Evolutionary conservation across 495 filamentous ascomycete species (phyloP).

Genomic region (Ascodesmis nigricans): DNA sequence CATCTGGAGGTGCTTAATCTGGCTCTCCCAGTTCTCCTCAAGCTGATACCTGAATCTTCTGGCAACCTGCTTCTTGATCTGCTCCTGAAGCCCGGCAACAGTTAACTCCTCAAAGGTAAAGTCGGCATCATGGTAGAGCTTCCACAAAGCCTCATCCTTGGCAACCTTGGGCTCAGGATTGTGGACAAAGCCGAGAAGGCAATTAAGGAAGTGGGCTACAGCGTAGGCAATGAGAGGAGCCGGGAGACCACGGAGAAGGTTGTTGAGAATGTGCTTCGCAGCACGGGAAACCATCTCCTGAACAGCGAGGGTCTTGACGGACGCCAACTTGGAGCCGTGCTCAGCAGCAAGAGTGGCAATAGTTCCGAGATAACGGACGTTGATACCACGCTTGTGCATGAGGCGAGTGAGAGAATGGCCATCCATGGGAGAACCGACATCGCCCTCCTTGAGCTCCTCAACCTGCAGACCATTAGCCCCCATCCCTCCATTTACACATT

Average conservation of each 20-base stretch:
- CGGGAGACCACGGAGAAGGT: constrained; percentile 61
- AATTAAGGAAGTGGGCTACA: constrained; percentile 80
- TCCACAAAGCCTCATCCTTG: constrained; percentile 48
- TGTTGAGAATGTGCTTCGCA: constrained; percentile 78
- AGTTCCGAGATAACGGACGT: constrained; percentile 82
- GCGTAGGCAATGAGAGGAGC: constrained; percentile 51
- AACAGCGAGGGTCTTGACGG: constrained; percentile 49
- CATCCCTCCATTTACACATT: too few species aligned
- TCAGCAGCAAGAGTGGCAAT: constrained; percentile 45
- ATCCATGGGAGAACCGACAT: constrained; percentile 96
- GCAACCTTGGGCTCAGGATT: constrained; percentile 57
- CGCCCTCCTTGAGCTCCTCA: constrained; percentile 69
- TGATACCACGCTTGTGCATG: constrained; percentile 93
- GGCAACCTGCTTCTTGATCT: constrained; percentile 48
- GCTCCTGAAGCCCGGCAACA: constrained; percentile 42
- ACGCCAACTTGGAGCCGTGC: constrained; percentile 47
- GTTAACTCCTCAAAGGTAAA: constrained; percentile 57
- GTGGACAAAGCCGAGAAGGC: constrained; percentile 56
- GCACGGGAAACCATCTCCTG: constrained; percentile 87
- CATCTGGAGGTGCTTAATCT: constrained; percentile 54
- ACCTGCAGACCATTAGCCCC: constrained; percentile 27
- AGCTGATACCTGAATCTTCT: constrained; percentile 59
- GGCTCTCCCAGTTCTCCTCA: constrained; percentile 37
- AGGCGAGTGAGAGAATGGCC: constrained; percentile 70
- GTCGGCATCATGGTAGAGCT: constrained; percentile 63